Conservation (phyloP, 768 basidiomycete genomes). For the Termitomyces sp. region DNA sequence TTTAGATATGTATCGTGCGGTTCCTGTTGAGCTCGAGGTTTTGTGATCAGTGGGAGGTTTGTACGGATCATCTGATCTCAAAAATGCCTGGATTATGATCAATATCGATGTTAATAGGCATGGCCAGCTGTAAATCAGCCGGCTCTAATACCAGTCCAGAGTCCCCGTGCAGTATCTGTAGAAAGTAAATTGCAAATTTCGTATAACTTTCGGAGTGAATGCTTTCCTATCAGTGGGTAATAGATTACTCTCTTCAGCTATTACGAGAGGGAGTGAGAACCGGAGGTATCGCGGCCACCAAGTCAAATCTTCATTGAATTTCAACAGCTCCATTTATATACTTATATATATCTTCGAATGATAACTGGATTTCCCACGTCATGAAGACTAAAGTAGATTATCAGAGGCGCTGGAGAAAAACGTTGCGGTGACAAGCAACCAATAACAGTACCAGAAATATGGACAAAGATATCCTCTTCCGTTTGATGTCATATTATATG, state of each 20-base stretch:
- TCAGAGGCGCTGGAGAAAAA: neutral
- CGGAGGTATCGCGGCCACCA: neutral
- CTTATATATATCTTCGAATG: too few species aligned
- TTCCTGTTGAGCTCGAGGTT: neutral
- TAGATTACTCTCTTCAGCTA: neutral
- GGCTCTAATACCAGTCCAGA: neutral
- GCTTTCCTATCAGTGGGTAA: neutral
- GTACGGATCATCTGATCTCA: neutral
- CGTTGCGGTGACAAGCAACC: neutral
- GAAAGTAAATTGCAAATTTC: neutral
- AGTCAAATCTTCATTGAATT: neutral
- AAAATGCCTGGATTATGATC: neutral
- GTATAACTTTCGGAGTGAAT: neutral
- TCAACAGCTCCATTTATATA: neutral
- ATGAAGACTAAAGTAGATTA: neutral
- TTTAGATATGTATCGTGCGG: neutral
- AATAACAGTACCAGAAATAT: neutral
- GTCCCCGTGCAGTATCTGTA: too few species aligned
- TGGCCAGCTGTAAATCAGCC: neutral
- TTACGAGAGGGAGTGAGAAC: neutral
- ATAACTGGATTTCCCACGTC: neutral
- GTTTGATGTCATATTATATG: neutral
- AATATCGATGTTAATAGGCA: neutral
- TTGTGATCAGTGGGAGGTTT: neutral
- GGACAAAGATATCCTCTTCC: too few species aligned